A percentile compares a stretch with the other conserved stretches of the same genome.
Conservation (phyloP, 305 asterid species). For the Andrographis paniculata region DNA sequence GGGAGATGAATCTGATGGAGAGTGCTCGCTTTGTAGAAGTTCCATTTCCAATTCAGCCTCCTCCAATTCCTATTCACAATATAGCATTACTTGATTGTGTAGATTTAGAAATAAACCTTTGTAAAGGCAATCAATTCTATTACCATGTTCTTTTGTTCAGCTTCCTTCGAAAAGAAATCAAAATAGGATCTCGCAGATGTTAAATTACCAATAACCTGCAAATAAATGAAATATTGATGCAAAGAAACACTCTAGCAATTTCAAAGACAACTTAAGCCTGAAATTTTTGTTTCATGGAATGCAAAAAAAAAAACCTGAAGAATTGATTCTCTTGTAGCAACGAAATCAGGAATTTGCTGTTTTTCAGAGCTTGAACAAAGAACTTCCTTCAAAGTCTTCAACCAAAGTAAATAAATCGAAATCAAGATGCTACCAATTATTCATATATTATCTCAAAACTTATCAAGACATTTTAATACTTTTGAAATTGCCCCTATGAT, state of each 20-base stretch:
- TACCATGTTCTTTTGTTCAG: conserved; percentile 61
- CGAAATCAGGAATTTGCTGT: conserved; percentile 54
- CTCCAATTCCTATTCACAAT: conserved; percentile 62
- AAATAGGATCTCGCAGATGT: conserved; percentile 70
- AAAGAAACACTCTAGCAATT: neutral
- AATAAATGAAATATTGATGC: conserved; percentile 10
- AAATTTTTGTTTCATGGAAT: neutral
- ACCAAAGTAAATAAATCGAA: conserved; percentile 17
- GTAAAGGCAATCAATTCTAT: conserved; percentile 20
- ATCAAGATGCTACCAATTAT: neutral
- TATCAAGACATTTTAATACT: conserved; percentile 4
- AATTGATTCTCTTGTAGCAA: conserved; percentile 67
- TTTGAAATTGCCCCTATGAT: conserved; percentile 11
- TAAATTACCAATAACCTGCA: conserved; percentile 78
- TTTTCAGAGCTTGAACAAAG: conserved; percentile 57
- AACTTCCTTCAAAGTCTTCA: conserved; percentile 65
- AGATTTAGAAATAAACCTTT: conserved; percentile 7
- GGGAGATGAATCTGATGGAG: conserved; percentile 33
- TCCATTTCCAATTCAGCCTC: conserved; percentile 97
- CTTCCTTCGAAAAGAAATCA: conserved; percentile 68
- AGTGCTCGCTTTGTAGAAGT: conserved; percentile 59
- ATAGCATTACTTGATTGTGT: conserved; percentile 18
- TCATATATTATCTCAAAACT: conserved; percentile 8
- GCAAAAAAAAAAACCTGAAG: conserved; percentile 47
- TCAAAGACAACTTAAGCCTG: neutral